Evolutionary conservation across 371 early-diverging fungal genomes (phyloP), one percentile per base, ranked within the genome.

Genomic region (Mucor mucedo): DNA sequence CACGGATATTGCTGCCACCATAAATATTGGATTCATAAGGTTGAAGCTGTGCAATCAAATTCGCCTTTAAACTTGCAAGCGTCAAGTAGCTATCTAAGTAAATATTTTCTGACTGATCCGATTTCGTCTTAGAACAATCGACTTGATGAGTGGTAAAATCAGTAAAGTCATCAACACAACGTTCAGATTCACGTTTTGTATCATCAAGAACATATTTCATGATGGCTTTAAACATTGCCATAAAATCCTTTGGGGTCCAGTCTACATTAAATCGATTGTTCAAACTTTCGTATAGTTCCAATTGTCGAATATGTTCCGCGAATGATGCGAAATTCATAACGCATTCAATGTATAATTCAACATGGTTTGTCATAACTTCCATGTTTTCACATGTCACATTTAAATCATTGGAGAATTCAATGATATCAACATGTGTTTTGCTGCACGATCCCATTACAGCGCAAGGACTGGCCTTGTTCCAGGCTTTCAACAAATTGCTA

Each of bases 221-320:
- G 4, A 61, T 33, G 4, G 14, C 28, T 2, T 28, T 47, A 55
- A 27, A 39, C 48, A 7, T n/a, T 11, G 5, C 47, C 13, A 21
- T 40, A 52, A 55, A 1, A 10, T 13, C 55, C 4, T 29, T 11
- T 9, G 3, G 16, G 4, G 14, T 33, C 4, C 21, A 33, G 0
- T 38, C 35, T 11, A 11, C 21, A 6, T n/a, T 28, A 16, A 71
- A 69, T 29, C 63, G 60, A 42, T 5, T 16, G 10, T 30, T 32
- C 7, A 73, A 13, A 0, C 61, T 30, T 2, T 66, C 69, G 40
- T 63, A 63, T 0, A 69, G 29, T 57, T 73, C 73, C 9, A 73
- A 29, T 5, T 61, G 60, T 32, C 66, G 61, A 0, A 73, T n/a
- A 1, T 69, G 16, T 3, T 57, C 11, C 4, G 38, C 0, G 48